Base-by-base conservation (phyloP, 2,329 filamentous ascomycete species). In the Beauveria scarabaeidicola region DNA sequence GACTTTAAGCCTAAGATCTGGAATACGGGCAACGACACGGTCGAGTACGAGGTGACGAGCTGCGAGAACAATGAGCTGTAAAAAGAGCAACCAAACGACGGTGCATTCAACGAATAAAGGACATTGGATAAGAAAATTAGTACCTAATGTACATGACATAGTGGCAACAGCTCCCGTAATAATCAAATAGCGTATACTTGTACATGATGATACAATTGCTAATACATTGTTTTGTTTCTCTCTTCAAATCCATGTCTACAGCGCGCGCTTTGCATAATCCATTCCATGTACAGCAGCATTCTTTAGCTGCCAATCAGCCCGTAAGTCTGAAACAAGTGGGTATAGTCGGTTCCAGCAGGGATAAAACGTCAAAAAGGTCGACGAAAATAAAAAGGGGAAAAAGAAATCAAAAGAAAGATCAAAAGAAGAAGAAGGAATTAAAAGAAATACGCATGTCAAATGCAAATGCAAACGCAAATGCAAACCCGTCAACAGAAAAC, bases 1-100 rank as follows among this genome's bases (percentile, higher is more conserved):
- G 76, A 78, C 61, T 78, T 78, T 63, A 77, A 75, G 63, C 75
- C 76, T 17, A 78, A 77, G 70, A 62, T 78, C 3, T 72, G 71
- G 58, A 71, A 69, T 46, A 74, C 72, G 3, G 75, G 75, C 3
- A 78, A 78, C 48, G 68, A 74, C 62, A 77, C 75, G 1, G 75
- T 78, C 8, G 69, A 74, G 51, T 78, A 77, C 59, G 68, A 70
- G 61, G 74, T 78, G 3, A 54, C 40, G 5, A 32, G 25, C 21
- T 61, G 60, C 17, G 47, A 57, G 15, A 48, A 29, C n/a, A 53
- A 51, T 29, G 59, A 61, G 43, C 41, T 60, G 50, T 60, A 60
- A 17, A 17, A 43, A 36, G 32, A 36, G 32, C 13, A 36, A 36
- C 11, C n/a, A n/a, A 36, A 15, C 13, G 10, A 15, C 13, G 5